phyloP scores from a whole-genome alignment of 768 basidiomycete genomes.

The Agrocybe pediades region DNA sequence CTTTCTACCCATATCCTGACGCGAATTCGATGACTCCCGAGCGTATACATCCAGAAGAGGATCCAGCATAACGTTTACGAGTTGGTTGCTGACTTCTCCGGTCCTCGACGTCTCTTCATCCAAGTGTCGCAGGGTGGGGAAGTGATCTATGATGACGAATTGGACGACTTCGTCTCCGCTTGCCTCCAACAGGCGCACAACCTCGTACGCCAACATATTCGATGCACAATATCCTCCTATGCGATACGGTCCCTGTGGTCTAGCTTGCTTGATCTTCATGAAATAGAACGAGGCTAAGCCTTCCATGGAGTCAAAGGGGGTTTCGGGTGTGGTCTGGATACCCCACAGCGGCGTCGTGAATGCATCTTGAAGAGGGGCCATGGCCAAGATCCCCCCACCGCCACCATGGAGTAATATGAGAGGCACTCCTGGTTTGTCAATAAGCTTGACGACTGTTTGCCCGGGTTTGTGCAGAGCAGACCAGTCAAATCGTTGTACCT shows the following conservation, averaged over 20 bases:
- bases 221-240: too few species aligned
- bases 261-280: not conserved
- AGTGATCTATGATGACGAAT: constrained; percentile 3
- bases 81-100: not conserved
- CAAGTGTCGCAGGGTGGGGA: not conserved
- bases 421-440: not conserved
- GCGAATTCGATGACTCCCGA: not conserved
- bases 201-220: not conserved
- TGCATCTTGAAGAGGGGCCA: not conserved
- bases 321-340: constrained; percentile 2
- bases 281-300: not conserved
- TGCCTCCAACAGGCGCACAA: not conserved
- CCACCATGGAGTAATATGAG: constrained; percentile 1
- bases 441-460: not conserved
- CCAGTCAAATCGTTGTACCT: too few species aligned
- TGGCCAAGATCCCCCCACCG: not conserved
- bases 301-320: not conserved
- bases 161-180: constrained; percentile 1
- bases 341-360: constrained; percentile 1
- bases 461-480: not conserved
- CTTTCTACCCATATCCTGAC: not conserved
- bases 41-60: too few species aligned
- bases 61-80: not conserved
- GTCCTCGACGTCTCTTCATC: not conserved
- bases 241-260: not conserved